Evolutionary conservation across 768 basidiomycete species (phyloP), one percentile per base, ranked within the genome.

Genomic region (Amanita polypyramis): DNA sequence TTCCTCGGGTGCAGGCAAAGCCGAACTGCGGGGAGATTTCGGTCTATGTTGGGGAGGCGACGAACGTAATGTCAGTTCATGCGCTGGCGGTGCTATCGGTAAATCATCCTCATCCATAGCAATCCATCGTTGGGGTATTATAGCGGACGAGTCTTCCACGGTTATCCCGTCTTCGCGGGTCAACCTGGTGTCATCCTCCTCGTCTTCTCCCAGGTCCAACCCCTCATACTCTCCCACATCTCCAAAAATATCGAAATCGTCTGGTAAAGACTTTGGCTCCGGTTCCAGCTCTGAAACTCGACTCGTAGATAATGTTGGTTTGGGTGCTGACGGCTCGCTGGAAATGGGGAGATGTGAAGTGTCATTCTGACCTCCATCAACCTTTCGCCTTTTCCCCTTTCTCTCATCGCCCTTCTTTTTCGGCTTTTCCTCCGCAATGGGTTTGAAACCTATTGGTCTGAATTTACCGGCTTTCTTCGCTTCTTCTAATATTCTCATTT

Each of bases 181-280:
- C 15, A 14, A 5, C 30, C 47, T 30, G 29, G 43, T 39, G 40
- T 23, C 30, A 17, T 27, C 48, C 9, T 52, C 53, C 1, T 56
- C 52, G 5, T 73, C 72, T 4, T 70, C 79, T 3, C 65, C 75
- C 3, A 76, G 54, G 39, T 77, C 74, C 5, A 85, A 60, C 1
- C 86, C 86, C 44, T 83, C 74, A 58, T 94, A 96, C 42, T 89
- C 88, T 7, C 83, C 91, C 4, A 79, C 87, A 45, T 69, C 92
- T 1, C 79, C 85, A 60, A 96, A 96, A 36, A 96, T 94, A 58
- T 95, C 86, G 35, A 89, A 75, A 45, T 89, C 79, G 15, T 79
- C 79, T n/a, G 65, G 60, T 5, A 69, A 52, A 5, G 68, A 63
- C 49, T 69, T 68, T 3, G 66, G 61, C 45, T 71, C 66, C 0